Base-by-base conservation (phyloP, 1,284 basidiomycete species). In the Apiotrichum sp. region DNA sequence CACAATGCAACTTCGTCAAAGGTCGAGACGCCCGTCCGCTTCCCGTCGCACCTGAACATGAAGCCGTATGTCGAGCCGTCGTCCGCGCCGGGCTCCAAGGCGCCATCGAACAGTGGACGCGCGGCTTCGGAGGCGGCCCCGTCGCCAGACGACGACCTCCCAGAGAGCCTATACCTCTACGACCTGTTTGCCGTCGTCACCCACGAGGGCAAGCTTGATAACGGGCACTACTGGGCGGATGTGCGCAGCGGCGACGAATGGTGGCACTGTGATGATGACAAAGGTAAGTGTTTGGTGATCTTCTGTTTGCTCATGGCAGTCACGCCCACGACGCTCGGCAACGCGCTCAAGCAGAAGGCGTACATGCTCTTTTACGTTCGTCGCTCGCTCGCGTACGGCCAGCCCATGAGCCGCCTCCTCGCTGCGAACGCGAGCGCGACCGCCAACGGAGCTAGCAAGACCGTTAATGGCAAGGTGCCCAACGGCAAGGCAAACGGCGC, bases 321-420 rank as follows among this genome's bases (percentile, higher is more conserved):
- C 13, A 85, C 83, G 0, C 81, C 81, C 14, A 83, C 88, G 4
- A 85, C 80, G 32, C 78, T 92, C 10, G 79, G 81, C 6, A 80
- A 80, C 2, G 87, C 86, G 52, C 79, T 92, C 41, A 77, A 72
- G 55, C 88, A 89, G 35, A 79, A 82, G 55, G 87, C 87, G 9
- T 93, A 93, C 73, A 93, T 93, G 90, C 88, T 89, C 62, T 92
- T 93, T 78, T 93, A 93, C 70, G 87, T 90, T 57, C 92, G 92
- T 71, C 83, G 87, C 7, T 84, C 88, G 58, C 78, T 93, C 47
- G 87, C 91, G 61, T 93, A 92, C 56, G 68, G 53, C 32, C 58
- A 53, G 56, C 60, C 59, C 47, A 62, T 62, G 61, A 53, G 52
- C 29, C 34, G 47, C 41, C 53, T 62, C 2, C 55, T 62, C 40